A percentile compares a stretch with the other conserved stretches of the same genome.
phyloP scores from a whole-genome alignment of 495 filamentous ascomycete genomes.

The Antarctomyces pellizariae region DNA sequence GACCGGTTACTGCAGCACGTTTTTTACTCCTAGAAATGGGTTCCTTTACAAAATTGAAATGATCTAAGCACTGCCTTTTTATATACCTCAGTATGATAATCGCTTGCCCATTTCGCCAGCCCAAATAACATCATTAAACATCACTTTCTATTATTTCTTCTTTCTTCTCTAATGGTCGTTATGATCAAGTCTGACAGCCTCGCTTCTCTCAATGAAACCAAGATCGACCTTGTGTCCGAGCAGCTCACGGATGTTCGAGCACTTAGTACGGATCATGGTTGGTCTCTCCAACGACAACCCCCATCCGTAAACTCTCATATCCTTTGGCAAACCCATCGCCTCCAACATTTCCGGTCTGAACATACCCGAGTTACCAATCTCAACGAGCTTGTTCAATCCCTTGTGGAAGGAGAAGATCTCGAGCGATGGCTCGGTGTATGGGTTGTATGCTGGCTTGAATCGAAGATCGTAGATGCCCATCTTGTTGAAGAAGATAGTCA shows the following conservation, averaged over 20 bases:
- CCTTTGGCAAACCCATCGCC: constrained; percentile 62
- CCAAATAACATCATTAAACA: no score
- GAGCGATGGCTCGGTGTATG: constrained; percentile 95
- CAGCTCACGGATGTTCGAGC: constrained; percentile 60
- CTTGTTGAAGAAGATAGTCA: constrained; percentile 86
- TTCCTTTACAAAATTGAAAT: no score
- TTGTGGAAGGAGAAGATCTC: constrained; percentile 89
- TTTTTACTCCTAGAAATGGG: no score
- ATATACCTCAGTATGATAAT: no score
- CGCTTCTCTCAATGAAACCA: constrained; percentile 57
- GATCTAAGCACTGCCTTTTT: no score
- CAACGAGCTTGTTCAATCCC: constrained; percentile 74
- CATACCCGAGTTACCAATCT: constrained; percentile 97
- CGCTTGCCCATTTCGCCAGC: no score
- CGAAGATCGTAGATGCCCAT: constrained; percentile 76
- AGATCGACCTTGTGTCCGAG: constrained; percentile 70
- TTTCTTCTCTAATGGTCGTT: constrained; percentile 2
- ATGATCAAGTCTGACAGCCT: constrained; percentile 63
- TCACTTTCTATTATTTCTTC: constrained; percentile 2
- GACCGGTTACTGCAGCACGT: no score
- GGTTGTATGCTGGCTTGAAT: constrained; percentile 97
- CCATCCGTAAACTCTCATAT: constrained; percentile 78
- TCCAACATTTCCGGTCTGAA: constrained; percentile 88
- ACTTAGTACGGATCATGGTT: constrained; percentile 91
- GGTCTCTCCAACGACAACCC: constrained; percentile 78